Base-by-base conservation (phyloP, 140 eudicot species). In the Oenanthe javanica region DNA sequence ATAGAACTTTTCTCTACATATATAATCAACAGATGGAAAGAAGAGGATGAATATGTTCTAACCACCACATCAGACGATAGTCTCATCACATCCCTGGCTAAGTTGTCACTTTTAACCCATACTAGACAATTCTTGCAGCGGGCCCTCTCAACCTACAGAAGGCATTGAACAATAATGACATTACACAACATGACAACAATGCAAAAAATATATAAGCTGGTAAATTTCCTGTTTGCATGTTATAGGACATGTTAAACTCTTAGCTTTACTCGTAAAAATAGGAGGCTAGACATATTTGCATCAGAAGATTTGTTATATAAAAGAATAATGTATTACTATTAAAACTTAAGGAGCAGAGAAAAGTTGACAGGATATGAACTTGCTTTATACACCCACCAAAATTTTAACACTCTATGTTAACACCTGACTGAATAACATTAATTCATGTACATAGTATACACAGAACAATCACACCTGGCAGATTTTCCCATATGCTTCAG, bases 61-160 rank as follows among this genome's bases (percentile, higher is more conserved):
- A 91, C 99, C 86, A 66, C 79, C 66, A 86, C 83, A 80, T 92
- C 90, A 79, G 90, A 77, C 55, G 99, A 92, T 84, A 83, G 84
- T 77, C 80, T 86, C 71, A 88, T 87, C 9, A 92, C 84, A 79
- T 95, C 97, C 88, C 97, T 86, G 49, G 81, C 97, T 81, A 95
- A 82, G 64, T 67, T 88, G 84, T 95, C 99, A 50, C 97, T 95
- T 89, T 92, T 95, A 27, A 97, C 93, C 99, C 99, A 92, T 64
- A 92, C 89, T 55, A 95, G 51, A 83, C 99, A 95, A 86, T 95
- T 95, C 64, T 82, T 87, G 79, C 99, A 95, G 50, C 78, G 84
- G 76, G 97, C 84, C 81, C 82, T 91, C 84, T 86, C 86, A 79
- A 95, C 88, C 99, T 95, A 91, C 84, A 89, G 82, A 75, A 77